Evolutionary conservation across 176 grass and related monocot species (phyloP).

Genomic region (Coix lacrymajobi): DNA sequence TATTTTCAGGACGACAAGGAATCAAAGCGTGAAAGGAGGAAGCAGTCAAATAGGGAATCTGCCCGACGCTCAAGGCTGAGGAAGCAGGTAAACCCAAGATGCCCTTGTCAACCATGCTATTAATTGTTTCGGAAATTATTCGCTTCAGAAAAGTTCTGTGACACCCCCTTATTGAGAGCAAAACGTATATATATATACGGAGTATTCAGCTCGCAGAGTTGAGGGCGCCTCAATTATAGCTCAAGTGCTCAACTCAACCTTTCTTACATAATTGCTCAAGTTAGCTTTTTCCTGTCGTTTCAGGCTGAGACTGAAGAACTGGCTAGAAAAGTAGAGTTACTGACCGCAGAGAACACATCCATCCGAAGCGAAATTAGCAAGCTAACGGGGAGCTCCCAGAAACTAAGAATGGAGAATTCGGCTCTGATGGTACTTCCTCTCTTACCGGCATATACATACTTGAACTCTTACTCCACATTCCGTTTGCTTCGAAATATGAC

Average conservation of each 20-base stretch:
- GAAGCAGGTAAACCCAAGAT: constrained; percentile 55
- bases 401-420: constrained; percentile 68
- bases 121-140: background rate
- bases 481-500: background rate
- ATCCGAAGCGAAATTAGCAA: constrained; percentile 63
- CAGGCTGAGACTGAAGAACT: constrained; percentile 80
- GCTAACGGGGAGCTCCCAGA: constrained; percentile 47
- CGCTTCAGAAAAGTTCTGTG: background rate
- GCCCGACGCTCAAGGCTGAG: constrained; percentile 81
- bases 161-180: background rate
- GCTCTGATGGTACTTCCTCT: constrained; percentile 45
- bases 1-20: constrained; percentile 61
- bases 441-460: background rate
- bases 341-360: constrained; percentile 57
- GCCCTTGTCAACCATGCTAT: background rate
- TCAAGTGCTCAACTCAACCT: background rate
- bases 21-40: constrained; percentile 62
- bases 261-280: background rate
- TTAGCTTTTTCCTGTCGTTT: background rate
- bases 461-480: background rate
- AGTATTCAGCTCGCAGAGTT: background rate
- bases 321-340: constrained; percentile 46
- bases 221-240: background rate
- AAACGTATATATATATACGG: background rate
- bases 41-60: constrained; percentile 84